A percentile compares a stretch with the other conserved stretches of the same genome.
Conservation (phyloP, 2,329 filamentous ascomycete genomes). For the Aspergillus glaucus region DNA sequence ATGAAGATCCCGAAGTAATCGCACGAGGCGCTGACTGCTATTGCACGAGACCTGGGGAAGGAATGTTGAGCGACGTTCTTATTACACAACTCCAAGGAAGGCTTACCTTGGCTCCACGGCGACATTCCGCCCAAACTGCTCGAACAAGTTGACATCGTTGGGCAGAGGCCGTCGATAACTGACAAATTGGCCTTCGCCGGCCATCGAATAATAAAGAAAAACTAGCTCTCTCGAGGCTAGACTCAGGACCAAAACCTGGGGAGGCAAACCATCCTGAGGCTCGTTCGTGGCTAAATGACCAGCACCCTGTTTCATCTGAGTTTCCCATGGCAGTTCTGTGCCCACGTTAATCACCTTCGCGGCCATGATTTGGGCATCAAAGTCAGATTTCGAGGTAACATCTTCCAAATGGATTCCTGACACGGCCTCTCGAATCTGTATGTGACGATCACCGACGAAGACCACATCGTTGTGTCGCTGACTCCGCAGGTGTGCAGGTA, state of each 20-base stretch:
- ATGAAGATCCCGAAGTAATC: conserved; percentile 66
- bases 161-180: conserved; percentile 55
- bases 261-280: conserved; percentile 47
- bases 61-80: conserved; percentile 6
- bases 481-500: conserved; percentile 72
- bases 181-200: conserved; percentile 52
- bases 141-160: conserved; percentile 47
- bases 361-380: conserved; percentile 71
- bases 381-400: conserved; percentile 71
- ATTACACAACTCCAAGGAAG: neutral
- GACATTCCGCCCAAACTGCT: conserved; percentile 59
- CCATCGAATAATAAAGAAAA: conserved; percentile 63
- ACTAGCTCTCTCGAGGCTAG: conserved; percentile 67
- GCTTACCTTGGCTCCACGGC: conserved; percentile 70
- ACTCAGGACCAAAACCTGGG: conserved; percentile 74
- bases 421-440: conserved; percentile 71
- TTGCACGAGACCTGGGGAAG: conserved; percentile 43
- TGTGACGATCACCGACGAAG: conserved; percentile 73
- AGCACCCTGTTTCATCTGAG: conserved; percentile 21
- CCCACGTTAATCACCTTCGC: conserved; percentile 66
- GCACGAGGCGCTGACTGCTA: conserved; percentile 66
- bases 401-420: conserved; percentile 63
- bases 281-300: conserved; percentile 4
- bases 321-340: conserved; percentile 34
- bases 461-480: conserved; percentile 70